Evolutionary conservation across 108 stramenopile species (phyloP), one percentile per base, ranked within the genome.

Genomic region (Cylindrotheca closterium): DNA sequence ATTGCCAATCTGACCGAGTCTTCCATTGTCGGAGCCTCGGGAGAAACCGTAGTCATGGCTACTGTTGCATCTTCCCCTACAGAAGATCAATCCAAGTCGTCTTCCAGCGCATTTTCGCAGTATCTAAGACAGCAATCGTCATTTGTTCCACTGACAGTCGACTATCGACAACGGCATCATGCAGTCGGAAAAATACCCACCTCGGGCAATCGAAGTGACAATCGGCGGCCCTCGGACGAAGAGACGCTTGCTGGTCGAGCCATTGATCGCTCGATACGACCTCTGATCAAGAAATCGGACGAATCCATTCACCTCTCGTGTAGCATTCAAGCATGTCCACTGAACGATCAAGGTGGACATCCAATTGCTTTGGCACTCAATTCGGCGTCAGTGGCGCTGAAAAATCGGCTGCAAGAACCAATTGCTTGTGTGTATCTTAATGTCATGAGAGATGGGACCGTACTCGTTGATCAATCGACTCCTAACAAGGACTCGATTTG

Each of bases 311-410:
- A 80, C 29, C 54, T 85, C 1, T 58, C 65, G 0, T 85, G 84
- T 51, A 66, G 79, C 49, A 79, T 87, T 1, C 82, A 84, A 45
- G 30, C 65, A 15, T 56, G 69, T 47, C 71, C 49, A 1, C 26
- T 56, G n/a, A 53, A 58, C 23, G 67, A 64, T 27, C 63, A 29
- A 65, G 48, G 12, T 23, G 80, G 77, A 0, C 68, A 84, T 74
- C 86, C 86, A 10, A 66, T 76, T 4, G 71, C 80, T 1, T 62
- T 95, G 48, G 86, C 86, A 17, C 64, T 97, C 49, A 94, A 93
- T 65, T 74, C 91, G 45, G 89, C 94, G 1, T 75, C 88, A 10
- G 84, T 90, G 0, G 91, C 96, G 0, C 57, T 94, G 46, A 58
- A 67, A 42, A 59, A 79, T 60, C 52, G 85, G 53, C 81, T 92